Evolutionary conservation across 352 stramenopile genomes (phyloP).

Genomic region (Phytophthora brassicae): DNA sequence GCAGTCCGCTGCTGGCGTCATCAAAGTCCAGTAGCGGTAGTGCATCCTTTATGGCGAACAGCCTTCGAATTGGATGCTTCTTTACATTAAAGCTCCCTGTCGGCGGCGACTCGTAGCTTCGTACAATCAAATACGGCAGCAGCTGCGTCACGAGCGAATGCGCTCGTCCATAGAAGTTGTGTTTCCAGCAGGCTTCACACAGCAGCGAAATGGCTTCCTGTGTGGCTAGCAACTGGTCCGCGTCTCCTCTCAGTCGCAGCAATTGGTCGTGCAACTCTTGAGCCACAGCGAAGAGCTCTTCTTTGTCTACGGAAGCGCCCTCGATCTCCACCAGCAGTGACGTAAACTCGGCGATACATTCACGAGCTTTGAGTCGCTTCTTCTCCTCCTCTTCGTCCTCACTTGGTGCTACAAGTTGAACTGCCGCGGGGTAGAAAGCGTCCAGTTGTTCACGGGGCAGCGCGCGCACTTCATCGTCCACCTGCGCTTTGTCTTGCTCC

Average conservation of each 20-base stretch:
- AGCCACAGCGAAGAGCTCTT: constrained; percentile 57
- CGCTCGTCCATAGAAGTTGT: constrained; percentile 55
- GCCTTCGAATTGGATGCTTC: constrained; percentile 70
- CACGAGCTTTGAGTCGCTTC: constrained; percentile 37
- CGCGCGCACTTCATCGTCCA: constrained; percentile 63
- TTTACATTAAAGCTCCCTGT: constrained; percentile 61
- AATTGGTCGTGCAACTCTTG: constrained; percentile 73
- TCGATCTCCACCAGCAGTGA: constrained; percentile 61
- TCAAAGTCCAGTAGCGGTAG: constrained; percentile 82
- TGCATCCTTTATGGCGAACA: constrained; percentile 78
- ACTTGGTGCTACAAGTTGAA: constrained; percentile 32
- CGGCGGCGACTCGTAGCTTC: constrained; percentile 65
- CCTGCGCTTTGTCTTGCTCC: constrained; percentile 6
- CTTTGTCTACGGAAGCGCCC: constrained; percentile 50
- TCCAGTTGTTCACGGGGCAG: constrained; percentile 48
- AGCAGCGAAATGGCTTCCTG: constrained; percentile 76
- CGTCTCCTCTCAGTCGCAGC: constrained; percentile 51
- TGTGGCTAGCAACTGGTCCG: constrained; percentile 34
- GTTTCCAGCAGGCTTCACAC: constrained; percentile 77
- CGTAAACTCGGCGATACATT: constrained; percentile 56
- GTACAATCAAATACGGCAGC: constrained; percentile 83
- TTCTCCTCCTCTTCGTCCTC: constrained; percentile 31
- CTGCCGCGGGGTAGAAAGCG: constrained; percentile 51
- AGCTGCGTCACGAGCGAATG: constrained; percentile 82
- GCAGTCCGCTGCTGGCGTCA: constrained; percentile 70